A percentile compares a stretch with the other conserved stretches of the same genome.
phyloP scores from a whole-genome alignment of 352 stramenopile genomes.

The Phytopythium delawarense region DNA sequence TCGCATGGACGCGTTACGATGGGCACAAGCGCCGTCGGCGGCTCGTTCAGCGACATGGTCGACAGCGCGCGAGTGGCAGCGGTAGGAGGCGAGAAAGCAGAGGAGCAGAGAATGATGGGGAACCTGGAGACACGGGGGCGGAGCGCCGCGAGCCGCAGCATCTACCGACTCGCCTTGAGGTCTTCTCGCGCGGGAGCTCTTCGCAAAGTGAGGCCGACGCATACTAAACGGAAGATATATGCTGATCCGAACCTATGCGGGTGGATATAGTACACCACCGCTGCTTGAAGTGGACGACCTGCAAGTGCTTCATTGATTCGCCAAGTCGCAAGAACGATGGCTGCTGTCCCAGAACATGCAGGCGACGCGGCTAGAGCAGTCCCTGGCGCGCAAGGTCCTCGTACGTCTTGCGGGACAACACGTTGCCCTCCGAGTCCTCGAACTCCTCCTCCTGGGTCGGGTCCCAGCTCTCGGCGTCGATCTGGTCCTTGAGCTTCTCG shows the following conservation, averaged over 20 bases:
- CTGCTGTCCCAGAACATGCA: background rate
- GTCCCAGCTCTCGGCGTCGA: constrained; percentile 94
- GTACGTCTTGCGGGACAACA: constrained; percentile 97
- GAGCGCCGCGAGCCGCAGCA: constrained; percentile 10
- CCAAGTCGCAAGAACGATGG: background rate
- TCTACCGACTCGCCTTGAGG: background rate
- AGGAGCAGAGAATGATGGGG: constrained; percentile 3
- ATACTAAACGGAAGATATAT: background rate
- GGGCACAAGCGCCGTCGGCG: constrained; percentile 27
- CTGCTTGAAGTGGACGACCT: background rate
- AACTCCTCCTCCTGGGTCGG: constrained; percentile 96
- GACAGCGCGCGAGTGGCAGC: background rate
- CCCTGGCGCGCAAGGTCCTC: constrained; percentile 97
- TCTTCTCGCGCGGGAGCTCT: background rate
- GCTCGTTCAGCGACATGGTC: constrained; percentile 1
- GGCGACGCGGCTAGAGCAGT: constrained; percentile 71
- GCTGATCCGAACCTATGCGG: background rate
- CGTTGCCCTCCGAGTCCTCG: constrained; percentile 98
- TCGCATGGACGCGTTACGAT: constrained; percentile 17
- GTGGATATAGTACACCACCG: background rate
- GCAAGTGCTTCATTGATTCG: background rate
- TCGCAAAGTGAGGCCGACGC: background rate
- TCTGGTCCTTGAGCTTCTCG: constrained; percentile 93
- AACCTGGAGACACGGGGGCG: background rate
- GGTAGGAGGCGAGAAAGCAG: background rate